A percentile compares a stretch with the other conserved stretches of the same genome.
phyloP scores from a whole-genome alignment of 345 rosid genomes.

The Noccaea bulbosa region DNA sequence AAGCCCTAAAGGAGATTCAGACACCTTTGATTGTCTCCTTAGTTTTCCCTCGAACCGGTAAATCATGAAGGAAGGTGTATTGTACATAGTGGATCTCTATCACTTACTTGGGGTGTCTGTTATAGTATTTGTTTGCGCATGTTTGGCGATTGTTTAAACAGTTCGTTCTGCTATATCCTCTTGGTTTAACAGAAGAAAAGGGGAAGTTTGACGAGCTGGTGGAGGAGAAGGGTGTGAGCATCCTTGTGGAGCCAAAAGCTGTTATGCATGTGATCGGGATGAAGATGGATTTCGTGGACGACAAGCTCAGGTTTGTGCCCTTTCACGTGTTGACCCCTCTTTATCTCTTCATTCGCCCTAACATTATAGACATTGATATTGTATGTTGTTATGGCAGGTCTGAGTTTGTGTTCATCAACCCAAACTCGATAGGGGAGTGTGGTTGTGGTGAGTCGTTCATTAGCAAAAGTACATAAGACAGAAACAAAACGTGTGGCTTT shows the following conservation, averaged over 20 bases:
- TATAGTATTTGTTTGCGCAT: too few species aligned
- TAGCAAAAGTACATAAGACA: too few species aligned
- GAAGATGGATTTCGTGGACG: conserved; percentile 72
- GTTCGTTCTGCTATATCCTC: neutral
- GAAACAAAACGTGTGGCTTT: too few species aligned
- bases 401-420: conserved; percentile 71
- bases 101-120: too few species aligned
- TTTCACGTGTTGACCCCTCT: neutral
- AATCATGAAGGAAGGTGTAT: too few species aligned
- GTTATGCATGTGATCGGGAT: conserved; percentile 72
- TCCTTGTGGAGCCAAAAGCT: conserved; percentile 70
- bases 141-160: neutral
- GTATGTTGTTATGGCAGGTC: conserved; percentile 44
- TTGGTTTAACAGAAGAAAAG: conserved; percentile 50
- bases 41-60: too few species aligned
- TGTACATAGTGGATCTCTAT: too few species aligned
- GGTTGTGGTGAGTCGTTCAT: conserved; percentile 62
- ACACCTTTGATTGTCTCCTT: too few species aligned
- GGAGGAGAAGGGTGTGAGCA: conserved; percentile 67
- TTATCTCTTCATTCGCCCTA: too few species aligned
- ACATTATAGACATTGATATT: neutral
- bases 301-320: conserved; percentile 47
- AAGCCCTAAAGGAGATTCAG: too few species aligned
- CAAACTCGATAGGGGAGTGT: conserved; percentile 70
- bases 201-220: conserved; percentile 69